Conservation (phyloP, 371 early-diverging fungal genomes). For the Rhizopus stolonifer region DNA sequence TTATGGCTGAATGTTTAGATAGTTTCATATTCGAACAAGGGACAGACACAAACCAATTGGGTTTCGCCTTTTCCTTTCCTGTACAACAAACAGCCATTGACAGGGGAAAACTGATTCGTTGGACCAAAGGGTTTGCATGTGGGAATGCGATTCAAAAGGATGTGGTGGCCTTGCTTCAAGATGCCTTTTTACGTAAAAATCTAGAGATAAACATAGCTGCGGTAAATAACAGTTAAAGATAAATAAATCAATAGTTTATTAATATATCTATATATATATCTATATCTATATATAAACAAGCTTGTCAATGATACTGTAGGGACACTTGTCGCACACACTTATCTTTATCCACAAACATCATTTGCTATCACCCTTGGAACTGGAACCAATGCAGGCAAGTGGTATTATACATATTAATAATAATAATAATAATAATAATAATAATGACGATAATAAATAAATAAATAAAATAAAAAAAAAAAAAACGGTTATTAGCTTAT, state of each 20-base stretch:
- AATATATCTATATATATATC: background rate
- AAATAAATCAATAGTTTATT: no score
- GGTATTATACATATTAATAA: no score
- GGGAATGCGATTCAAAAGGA: slow-evolving; percentile 75
- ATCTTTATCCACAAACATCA: slow-evolving; percentile 72
- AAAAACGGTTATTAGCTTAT: slow-evolving; percentile 50
- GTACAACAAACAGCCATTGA: slow-evolving; percentile 78
- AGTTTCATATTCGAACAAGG: slow-evolving; percentile 65
- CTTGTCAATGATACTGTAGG: slow-evolving; percentile 97
- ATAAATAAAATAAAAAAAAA: background rate
- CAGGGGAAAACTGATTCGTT: slow-evolving; percentile 76
- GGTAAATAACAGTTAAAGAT: no score
- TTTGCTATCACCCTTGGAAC: slow-evolving; percentile 95
- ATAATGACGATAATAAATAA: background rate
- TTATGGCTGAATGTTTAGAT: slow-evolving; percentile 83
- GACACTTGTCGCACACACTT: slow-evolving; percentile 86
- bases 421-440: no score
- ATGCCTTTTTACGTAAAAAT: slow-evolving; percentile 76
- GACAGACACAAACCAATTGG: slow-evolving; percentile 43
- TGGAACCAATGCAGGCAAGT: slow-evolving; percentile 91
- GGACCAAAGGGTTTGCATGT: slow-evolving; percentile 91
- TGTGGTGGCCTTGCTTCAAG: slow-evolving; percentile 77
- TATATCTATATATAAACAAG: slow-evolving; percentile 14
- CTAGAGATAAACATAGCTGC: slow-evolving; percentile 76
- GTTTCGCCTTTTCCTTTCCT: slow-evolving; percentile 96